Conservation (phyloP, 306 rosid species). For the Cotoneaster glaucophyllus region DNA sequence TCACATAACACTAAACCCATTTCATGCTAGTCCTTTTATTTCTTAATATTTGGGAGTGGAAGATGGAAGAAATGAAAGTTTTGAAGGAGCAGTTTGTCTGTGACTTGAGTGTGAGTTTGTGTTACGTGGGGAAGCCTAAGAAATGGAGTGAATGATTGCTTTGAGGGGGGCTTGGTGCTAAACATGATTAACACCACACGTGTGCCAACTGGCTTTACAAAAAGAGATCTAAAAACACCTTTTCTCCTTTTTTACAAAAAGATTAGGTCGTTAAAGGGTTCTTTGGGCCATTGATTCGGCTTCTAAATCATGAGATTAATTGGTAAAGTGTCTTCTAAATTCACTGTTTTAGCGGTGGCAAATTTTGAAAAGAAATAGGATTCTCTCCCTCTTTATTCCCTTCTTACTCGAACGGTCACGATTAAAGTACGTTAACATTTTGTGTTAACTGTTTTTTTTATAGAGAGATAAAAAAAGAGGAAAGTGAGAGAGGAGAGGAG, state of each 20-base stretch:
- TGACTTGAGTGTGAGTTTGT: neutral
- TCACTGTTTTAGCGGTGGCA: constrained; percentile 1
- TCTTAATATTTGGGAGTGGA: neutral
- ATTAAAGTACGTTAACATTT: no score
- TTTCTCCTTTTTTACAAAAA: constrained; percentile 6
- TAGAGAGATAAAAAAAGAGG: no score
- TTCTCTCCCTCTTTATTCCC: no score
- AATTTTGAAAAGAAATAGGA: neutral
- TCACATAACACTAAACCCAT: no score
- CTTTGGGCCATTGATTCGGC: constrained; percentile 23
- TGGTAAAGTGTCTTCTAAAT: constrained; percentile 21
- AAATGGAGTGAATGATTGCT: constrained; percentile 68
- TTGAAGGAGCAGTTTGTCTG: neutral
- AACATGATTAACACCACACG: constrained; percentile 88
- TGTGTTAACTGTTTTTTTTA: no score
- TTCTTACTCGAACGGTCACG: accelerated
- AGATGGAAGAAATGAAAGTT: neutral
- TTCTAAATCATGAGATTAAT: constrained; percentile 36
- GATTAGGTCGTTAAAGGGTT: constrained; percentile 11
- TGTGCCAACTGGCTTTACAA: constrained; percentile 70
- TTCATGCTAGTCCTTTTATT: neutral
- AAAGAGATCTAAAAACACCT: constrained; percentile 9
- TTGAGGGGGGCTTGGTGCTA: constrained; percentile 57
- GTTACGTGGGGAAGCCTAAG: constrained; percentile 32
- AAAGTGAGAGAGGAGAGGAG: no score